Base-by-base conservation (phyloP, 768 basidiomycete species). In the Clavulina sp. region DNA sequence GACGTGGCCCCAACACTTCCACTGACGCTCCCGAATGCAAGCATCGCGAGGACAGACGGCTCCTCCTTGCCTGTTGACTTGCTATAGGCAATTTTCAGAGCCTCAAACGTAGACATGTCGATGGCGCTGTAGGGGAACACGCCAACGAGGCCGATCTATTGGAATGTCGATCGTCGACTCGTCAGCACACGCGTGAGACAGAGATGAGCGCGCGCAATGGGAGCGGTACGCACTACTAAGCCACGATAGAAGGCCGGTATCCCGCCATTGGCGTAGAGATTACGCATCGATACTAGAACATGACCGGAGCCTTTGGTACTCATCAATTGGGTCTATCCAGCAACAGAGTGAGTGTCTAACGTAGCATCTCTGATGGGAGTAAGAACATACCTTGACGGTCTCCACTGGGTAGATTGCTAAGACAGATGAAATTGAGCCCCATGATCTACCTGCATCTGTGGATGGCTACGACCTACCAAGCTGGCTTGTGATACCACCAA, bases 61-160 rank as follows among this genome's bases (percentile, higher is more conserved):
- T 99, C 92, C 26, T 89, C 81, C 59, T 81, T 77, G 31, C 81
- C 82, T 4, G 85, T 84, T 30, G 91, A 93, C 49, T 78, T 76
- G 34, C 83, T 68, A 64, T 97, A 97, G 2, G 84, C 80, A 41
- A 91, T 69, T 64, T 97, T 97, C 52, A 99, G 76, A 2, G 88
- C 87, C 68, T 96, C 93, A 54, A 95, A 97, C 2, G 92, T 92
- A 59, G 81, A 84, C 86, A 89, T 93, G 65, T 99, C 93, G 56
- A 97, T 99, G 3, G 93, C 93, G 28, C 57, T 65, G 55, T 73
- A 73, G 0, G 95, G 95, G 67, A 97, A 97, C 30, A 99, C 95
- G 30, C 95, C 95, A 50, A 96, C 65, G 31, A 99, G 73, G 38
- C 95, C 95, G 58, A 93, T 83, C 91, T 95, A 61, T 38, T 54